These are phyloP conservation scores for Haematococcus sp. DNA, from an alignment of 139 green algal species.

Conservation along the genomic window DNA sequence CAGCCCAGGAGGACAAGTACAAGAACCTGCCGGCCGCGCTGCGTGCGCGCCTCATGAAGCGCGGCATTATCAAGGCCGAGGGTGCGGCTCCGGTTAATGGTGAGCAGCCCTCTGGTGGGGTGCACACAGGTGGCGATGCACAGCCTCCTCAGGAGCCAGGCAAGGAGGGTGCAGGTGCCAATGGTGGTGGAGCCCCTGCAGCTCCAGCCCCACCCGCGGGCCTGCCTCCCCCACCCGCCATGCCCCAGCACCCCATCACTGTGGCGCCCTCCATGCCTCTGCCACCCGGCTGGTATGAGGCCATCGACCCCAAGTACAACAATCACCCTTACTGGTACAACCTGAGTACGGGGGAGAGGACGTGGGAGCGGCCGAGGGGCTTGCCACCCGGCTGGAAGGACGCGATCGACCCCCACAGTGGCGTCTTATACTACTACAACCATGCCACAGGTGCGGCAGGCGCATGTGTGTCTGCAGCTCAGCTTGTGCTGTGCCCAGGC, in stretches of 20 bases:
- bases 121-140: too few relatives aligned
- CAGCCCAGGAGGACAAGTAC: background rate
- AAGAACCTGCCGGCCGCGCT: slow-evolving; percentile 60
- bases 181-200: background rate
- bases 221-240: background rate
- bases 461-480: background rate
- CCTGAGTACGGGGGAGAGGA: slow-evolving; percentile 46
- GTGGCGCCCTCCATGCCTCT: slow-evolving; percentile 20
- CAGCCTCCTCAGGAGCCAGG: too few relatives aligned
- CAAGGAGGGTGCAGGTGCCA: too few relatives aligned
- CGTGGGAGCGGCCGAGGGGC: slow-evolving; percentile 34
- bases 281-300: slow-evolving; percentile 64
- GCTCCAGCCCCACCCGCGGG: slow-evolving; percentile 17
- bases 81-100: too few relatives aligned
- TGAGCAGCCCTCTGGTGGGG: too few relatives aligned
- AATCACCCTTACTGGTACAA: slow-evolving; percentile 54
- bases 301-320: slow-evolving; percentile 62
- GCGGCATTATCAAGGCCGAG: slow-evolving; percentile 51
- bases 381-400: slow-evolving; percentile 61
- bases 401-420: slow-evolving; percentile 39
- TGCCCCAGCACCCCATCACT: too few relatives aligned
- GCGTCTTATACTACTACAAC: slow-evolving; percentile 52
- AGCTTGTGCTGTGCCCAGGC: background rate
- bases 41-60: slow-evolving; percentile 41
- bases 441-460: slow-evolving; percentile 31